These are phyloP conservation scores for Canariomyces notabilis DNA, from an alignment of 2,329 filamentous ascomycete genomes.

Conservation along the genomic window DNA sequence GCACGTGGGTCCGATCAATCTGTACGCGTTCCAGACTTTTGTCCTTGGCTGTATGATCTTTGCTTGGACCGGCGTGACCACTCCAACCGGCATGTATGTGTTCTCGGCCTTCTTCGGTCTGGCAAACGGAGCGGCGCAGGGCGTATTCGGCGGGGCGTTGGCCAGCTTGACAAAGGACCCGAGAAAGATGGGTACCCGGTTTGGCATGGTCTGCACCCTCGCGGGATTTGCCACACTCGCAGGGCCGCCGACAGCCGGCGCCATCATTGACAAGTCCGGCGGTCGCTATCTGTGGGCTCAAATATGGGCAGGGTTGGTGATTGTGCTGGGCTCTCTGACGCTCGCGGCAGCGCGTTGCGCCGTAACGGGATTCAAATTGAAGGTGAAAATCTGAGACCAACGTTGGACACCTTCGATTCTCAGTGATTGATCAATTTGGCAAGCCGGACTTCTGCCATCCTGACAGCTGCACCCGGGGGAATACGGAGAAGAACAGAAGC, in stretches of 20 bases:
- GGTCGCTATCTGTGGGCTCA: constrained; percentile 41
- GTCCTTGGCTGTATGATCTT: constrained; percentile 44
- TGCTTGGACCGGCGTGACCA: constrained; percentile 49
- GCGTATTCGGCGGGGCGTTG: constrained; percentile 37
- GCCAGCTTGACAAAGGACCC: constrained; percentile 40
- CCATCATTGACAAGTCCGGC: constrained; percentile 38
- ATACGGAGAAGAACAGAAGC: no score
- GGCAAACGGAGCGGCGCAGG: constrained; percentile 39
- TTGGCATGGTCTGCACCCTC: constrained; percentile 42
- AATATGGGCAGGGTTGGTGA: constrained; percentile 42
- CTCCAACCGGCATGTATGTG: constrained; percentile 23
- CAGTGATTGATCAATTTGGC: no score
- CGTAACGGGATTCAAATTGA: constrained; percentile 34
- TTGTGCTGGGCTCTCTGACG: constrained; percentile 31
- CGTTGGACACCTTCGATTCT: no score
- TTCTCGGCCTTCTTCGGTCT: constrained; percentile 43
- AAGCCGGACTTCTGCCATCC: no score
- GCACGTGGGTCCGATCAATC: constrained; percentile 50
- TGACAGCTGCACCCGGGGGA: no score
- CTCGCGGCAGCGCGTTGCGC: constrained; percentile 32
- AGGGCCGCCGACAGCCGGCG: constrained; percentile 41
- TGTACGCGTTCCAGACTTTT: constrained; percentile 47
- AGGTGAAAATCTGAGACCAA: constrained; percentile 31
- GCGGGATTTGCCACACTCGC: constrained; percentile 40
- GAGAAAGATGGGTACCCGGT: constrained; percentile 40